Conservation (phyloP, 352 stramenopile genomes). For the Aphanomyces invadans region DNA sequence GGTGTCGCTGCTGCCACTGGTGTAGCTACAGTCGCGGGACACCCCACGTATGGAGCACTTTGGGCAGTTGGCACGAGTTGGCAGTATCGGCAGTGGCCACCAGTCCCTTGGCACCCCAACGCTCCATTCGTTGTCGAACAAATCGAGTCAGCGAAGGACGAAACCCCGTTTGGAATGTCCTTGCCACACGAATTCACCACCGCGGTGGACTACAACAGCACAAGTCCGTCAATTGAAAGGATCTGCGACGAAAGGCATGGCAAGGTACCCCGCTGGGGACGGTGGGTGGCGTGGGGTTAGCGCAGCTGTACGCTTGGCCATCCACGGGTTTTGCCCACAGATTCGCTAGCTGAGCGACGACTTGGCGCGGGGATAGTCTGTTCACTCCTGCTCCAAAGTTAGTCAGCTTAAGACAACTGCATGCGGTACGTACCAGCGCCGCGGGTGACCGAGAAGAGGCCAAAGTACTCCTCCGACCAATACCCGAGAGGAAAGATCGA, state of each 20-base stretch:
- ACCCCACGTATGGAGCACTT: background rate
- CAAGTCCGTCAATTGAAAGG: background rate
- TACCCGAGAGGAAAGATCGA: constrained; percentile 51
- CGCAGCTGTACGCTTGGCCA: constrained; percentile 6
- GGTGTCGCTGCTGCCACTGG: background rate
- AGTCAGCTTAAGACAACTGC: background rate
- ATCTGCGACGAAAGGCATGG: background rate
- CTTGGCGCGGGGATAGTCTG: background rate
- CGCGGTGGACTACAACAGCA: background rate
- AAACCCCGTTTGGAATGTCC: background rate
- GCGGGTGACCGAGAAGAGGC: constrained; percentile 28
- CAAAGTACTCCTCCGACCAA: constrained; percentile 59
- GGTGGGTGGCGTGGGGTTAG: background rate
- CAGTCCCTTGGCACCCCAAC: constrained; percentile 1
- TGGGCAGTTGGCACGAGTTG: background rate
- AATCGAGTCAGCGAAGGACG: background rate
- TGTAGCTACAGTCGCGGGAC: background rate
- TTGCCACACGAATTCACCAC: background rate
- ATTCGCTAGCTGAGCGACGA: background rate
- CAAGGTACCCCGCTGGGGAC: background rate
- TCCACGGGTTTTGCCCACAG: background rate
- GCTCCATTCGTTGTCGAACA: background rate
- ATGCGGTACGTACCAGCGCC: background rate
- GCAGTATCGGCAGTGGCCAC: background rate
- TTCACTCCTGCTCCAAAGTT: background rate